Evolutionary conservation across 306 rosid species (phyloP).

Genomic region (Trifolium fragiferum): DNA sequence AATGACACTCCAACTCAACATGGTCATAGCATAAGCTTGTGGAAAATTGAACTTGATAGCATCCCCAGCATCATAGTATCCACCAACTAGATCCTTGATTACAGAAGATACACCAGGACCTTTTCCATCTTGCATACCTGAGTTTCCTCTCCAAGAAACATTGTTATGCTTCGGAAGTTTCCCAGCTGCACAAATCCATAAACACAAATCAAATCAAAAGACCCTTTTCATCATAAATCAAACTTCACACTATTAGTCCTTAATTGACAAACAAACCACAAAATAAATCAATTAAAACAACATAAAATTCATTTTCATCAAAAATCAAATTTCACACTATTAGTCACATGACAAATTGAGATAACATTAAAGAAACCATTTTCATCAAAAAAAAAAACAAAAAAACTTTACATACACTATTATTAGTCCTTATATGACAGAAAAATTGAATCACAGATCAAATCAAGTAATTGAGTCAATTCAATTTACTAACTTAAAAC

Average conservation of each 20-base stretch:
- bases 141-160: slow-evolving; percentile 97
- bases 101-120: slow-evolving; percentile 38
- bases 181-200: slow-evolving; percentile 64
- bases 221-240: neutral
- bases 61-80: slow-evolving; percentile 96
- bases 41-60: slow-evolving; percentile 97
- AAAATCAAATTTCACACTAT: neutral
- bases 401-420: neutral
- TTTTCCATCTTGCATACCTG: slow-evolving; percentile 73
- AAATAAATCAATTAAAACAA: neutral
- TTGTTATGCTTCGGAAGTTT: slow-evolving; percentile 93
- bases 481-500: neutral
- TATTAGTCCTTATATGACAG: neutral
- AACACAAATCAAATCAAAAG: neutral
- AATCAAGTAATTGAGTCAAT: neutral
- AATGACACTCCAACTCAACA: slow-evolving; percentile 98
- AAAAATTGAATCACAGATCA: slow-evolving; percentile 1
- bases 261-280: neutral
- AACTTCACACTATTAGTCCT: neutral
- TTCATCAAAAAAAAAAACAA: neutral
- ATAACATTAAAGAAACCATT: neutral
- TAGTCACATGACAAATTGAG: neutral
- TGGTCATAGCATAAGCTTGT: slow-evolving; percentile 73
- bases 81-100: slow-evolving; percentile 83
- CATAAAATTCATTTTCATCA: neutral